These are phyloP conservation scores for Colletotrichum musae DNA, from an alignment of 2,329 filamentous ascomycete species.

Conservation along the genomic window DNA sequence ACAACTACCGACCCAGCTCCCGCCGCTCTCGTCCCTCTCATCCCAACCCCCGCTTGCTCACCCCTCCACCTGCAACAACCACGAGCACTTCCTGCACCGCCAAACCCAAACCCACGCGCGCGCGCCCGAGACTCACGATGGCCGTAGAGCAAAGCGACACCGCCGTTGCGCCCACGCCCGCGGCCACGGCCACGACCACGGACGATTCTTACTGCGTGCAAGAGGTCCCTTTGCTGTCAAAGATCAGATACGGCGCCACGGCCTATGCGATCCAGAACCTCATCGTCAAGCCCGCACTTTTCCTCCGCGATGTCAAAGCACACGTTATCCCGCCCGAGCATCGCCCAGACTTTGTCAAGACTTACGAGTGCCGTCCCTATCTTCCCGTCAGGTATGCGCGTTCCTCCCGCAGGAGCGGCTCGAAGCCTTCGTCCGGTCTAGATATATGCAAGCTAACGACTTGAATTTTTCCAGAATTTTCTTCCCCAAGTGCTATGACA, in stretches of 20 bases:
- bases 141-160: slow-evolving; percentile 28
- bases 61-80: slow-evolving; percentile 23
- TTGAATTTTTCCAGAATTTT: slow-evolving; percentile 51
- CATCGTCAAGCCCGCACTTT: slow-evolving; percentile 27
- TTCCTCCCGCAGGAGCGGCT: background rate
- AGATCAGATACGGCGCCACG: slow-evolving; percentile 33
- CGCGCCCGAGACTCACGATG: slow-evolving; percentile 24
- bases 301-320: slow-evolving; percentile 28
- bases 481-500: slow-evolving; percentile 54
- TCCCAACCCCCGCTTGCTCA: slow-evolving; percentile 29
- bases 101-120: slow-evolving; percentile 13
- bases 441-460: slow-evolving; percentile 4
- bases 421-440: background rate
- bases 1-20: slow-evolving; percentile 35
- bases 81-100: slow-evolving; percentile 21
- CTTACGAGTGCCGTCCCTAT: slow-evolving; percentile 35
- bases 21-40: slow-evolving; percentile 22
- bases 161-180: background rate
- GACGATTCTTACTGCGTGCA: slow-evolving; percentile 19
- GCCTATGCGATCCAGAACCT: slow-evolving; percentile 35
- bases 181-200: slow-evolving; percentile 15
- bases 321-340: slow-evolving; percentile 30
- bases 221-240: slow-evolving; percentile 22
- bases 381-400: slow-evolving; percentile 38
- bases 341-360: slow-evolving; percentile 37